Evolutionary conservation across 75 land plant genomes (phyloP).

Genomic region (Cryptomeria japonica): DNA sequence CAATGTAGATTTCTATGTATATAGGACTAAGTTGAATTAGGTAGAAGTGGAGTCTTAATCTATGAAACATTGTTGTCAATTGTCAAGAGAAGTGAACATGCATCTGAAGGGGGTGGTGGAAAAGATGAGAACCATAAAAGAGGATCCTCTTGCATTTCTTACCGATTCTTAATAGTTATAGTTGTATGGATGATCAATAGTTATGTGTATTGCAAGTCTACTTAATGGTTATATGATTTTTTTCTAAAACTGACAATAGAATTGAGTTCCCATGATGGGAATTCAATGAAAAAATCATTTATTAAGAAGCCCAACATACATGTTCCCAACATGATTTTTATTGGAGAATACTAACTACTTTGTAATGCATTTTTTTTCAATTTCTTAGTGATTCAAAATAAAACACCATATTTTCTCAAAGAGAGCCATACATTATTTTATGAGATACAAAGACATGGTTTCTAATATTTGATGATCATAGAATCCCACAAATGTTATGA

Average conservation of each 20-base stretch:
- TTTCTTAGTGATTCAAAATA: too few species aligned
- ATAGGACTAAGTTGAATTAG: slow-evolving; percentile 77
- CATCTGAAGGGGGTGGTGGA: slow-evolving; percentile 70
- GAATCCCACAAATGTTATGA: background rate
- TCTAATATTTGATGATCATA: too few species aligned
- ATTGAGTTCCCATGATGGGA: too few species aligned
- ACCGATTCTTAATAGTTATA: slow-evolving; percentile 36
- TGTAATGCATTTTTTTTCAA: background rate
- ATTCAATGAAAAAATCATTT: too few species aligned
- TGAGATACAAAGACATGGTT: background rate
- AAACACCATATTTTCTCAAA: background rate
- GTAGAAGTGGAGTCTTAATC: slow-evolving; percentile 78
- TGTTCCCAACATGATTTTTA: too few species aligned
- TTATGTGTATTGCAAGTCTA: slow-evolving; percentile 82
- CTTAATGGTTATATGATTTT: slow-evolving; percentile 28
- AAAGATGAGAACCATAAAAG: slow-evolving; percentile 65
- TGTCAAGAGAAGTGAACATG: slow-evolving; percentile 62
- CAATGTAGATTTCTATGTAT: background rate
- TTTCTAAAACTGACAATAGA: background rate
- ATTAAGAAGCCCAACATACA: too few species aligned
- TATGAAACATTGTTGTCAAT: slow-evolving; percentile 71
- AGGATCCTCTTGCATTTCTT: slow-evolving; percentile 41
- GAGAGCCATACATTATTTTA: background rate
- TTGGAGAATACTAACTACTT: too few species aligned
- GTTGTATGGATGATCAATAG: slow-evolving; percentile 61